phyloP scores from a whole-genome alignment of 805 yeast species.

The Metschnikowia amazonensis region DNA sequence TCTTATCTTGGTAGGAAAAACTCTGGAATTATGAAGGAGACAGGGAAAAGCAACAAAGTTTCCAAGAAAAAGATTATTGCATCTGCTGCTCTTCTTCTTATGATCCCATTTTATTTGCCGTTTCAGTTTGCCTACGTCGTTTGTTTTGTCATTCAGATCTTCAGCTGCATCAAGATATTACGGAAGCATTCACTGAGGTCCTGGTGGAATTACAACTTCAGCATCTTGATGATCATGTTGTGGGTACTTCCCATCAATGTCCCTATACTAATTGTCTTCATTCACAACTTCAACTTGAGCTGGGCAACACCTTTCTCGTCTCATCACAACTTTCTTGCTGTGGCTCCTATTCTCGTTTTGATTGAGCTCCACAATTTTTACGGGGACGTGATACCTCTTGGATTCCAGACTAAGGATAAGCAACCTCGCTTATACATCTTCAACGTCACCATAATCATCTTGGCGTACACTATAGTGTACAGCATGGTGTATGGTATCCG shows the following conservation, averaged over 20 bases:
- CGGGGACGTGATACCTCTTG: constrained; percentile 36
- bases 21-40: neutral
- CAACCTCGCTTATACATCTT: constrained; percentile 2
- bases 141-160: constrained; percentile 53
- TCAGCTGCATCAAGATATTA: constrained; percentile 43
- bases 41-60: neutral
- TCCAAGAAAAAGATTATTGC: constrained; percentile 25
- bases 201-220: constrained; percentile 55
- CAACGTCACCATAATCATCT: constrained; percentile 22
- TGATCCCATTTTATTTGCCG: constrained; percentile 64
- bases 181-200: constrained; percentile 9
- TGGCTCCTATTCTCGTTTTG: constrained; percentile 65
- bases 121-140: constrained; percentile 74
- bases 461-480: constrained; percentile 56
- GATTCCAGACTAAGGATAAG: constrained; percentile 3
- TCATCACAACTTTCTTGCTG: constrained; percentile 77
- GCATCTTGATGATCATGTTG: constrained; percentile 62
- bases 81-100: constrained; percentile 33
- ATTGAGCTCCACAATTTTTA: constrained; percentile 46
- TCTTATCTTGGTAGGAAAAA: neutral
- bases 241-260: constrained; percentile 77
- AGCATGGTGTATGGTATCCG: constrained; percentile 71
- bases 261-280: constrained; percentile 76
- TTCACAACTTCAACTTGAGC: constrained; percentile 69
- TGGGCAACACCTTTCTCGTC: constrained; percentile 86